Conservation (phyloP, 805 yeast genomes). For the Candida succiphila region DNA sequence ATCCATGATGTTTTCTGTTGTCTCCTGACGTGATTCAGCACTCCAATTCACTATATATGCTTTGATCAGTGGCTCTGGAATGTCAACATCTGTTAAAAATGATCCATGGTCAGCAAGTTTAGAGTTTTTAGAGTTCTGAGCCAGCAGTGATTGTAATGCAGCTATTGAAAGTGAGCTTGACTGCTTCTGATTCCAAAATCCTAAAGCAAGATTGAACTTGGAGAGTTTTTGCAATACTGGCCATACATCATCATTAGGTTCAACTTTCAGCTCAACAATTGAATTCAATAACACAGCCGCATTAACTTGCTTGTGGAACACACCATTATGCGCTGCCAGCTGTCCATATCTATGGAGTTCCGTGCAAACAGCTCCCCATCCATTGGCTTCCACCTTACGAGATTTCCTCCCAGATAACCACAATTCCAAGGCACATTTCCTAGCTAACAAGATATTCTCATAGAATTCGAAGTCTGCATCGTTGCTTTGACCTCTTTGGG, state of each 20-base stretch:
- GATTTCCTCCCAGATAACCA: too few species aligned
- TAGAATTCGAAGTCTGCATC: constrained; percentile 24
- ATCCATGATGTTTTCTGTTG: constrained; percentile 46
- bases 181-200: constrained; percentile 59
- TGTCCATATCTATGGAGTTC: constrained; percentile 35
- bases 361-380: constrained; percentile 16
- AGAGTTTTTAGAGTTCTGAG: constrained; percentile 1
- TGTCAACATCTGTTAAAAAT: constrained; percentile 1
- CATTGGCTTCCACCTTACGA: too few species aligned
- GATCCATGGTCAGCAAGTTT: background rate
- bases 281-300: constrained; percentile 35
- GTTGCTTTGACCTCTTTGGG: too few species aligned
- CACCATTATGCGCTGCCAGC: constrained; percentile 26
- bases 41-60: constrained; percentile 56
- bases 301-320: constrained; percentile 41
- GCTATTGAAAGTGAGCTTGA: constrained; percentile 42
- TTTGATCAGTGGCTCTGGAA: constrained; percentile 11
- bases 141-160: constrained; percentile 31
- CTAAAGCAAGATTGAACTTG: constrained; percentile 42
- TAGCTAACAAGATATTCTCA: constrained; percentile 34
- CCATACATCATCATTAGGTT: constrained; percentile 2
- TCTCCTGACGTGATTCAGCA: constrained; percentile 59
- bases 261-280: constrained; percentile 17
- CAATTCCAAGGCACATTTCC: constrained; percentile 29
- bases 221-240: constrained; percentile 15